phyloP scores from a whole-genome alignment of 176 grass and related monocot genomes.

The Eragrostis nindensis region DNA sequence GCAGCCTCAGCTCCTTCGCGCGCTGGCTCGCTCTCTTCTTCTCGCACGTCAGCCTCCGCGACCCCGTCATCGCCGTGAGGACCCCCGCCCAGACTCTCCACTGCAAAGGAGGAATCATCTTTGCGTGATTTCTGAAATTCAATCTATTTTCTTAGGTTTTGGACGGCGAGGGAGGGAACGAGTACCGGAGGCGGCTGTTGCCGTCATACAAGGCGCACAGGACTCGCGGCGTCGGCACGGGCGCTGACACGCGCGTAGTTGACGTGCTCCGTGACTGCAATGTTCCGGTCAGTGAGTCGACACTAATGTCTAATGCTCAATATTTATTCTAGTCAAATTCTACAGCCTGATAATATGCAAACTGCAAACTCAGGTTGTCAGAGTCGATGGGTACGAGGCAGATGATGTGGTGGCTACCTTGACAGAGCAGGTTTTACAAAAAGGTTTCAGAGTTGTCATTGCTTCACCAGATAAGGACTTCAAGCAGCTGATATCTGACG shows the following conservation, averaged over 20 bases:
- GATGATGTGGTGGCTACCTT: conserved; percentile 92
- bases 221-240: conserved; percentile 43
- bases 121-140: background rate
- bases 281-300: conserved; percentile 53
- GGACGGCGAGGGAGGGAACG: conserved; percentile 81
- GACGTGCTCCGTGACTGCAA: conserved; percentile 72
- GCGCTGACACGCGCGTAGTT: conserved; percentile 56
- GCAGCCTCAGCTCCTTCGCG: conserved; percentile 67
- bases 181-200: conserved; percentile 65
- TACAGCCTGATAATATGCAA: background rate
- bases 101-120: background rate
- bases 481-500: conserved; percentile 89
- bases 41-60: conserved; percentile 68
- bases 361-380: conserved; percentile 65
- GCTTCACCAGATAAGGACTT: conserved; percentile 94
- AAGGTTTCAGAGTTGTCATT: conserved; percentile 67
- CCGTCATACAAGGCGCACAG: conserved; percentile 83
- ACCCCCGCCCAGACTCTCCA: conserved; percentile 3
- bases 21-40: conserved; percentile 83
- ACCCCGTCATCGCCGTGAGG: conserved; percentile 78
- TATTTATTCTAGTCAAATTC: background rate
- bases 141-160: conserved; percentile 52
- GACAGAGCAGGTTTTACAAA: conserved; percentile 67
- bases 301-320: background rate
- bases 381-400: conserved; percentile 80